Percentiles rank a stretch among this genome's conserved stretches.
phyloP scores from a whole-genome alignment of 1,284 basidiomycete species.

The Paramarasmius palmivorus region DNA sequence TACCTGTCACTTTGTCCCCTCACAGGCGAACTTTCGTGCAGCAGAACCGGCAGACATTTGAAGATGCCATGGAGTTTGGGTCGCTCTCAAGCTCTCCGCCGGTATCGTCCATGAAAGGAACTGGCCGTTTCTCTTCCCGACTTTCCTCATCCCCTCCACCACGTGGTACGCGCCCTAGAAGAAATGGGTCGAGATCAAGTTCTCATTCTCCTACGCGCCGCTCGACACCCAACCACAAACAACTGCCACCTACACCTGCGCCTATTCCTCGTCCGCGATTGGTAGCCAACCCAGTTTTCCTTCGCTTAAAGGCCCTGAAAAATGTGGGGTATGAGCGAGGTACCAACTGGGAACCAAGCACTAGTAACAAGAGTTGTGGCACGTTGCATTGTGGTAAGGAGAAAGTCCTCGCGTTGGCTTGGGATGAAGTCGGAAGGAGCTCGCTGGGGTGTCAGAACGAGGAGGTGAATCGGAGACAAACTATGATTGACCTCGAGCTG shows the following conservation, averaged over 20 bases:
- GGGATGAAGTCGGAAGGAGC: constrained; percentile 58
- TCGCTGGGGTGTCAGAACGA: constrained; percentile 33
- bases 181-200: not conserved
- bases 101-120: not conserved
- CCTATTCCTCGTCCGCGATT: constrained; percentile 41
- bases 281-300: constrained; percentile 58
- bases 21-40: constrained; percentile 27
- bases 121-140: constrained; percentile 1
- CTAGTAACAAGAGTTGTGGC: constrained; percentile 38
- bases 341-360: constrained; percentile 39
- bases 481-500: not conserved
- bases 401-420: constrained; percentile 54
- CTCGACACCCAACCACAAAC: constrained; percentile 1
- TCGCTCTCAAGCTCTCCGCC: not conserved
- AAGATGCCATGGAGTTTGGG: constrained; percentile 2
- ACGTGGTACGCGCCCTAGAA: not conserved
- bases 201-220: constrained; percentile 1
- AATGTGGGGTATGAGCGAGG: constrained; percentile 45
- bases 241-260: constrained; percentile 26
- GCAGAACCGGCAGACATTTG: not conserved
- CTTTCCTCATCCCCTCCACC: constrained; percentile 1
- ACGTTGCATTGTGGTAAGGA: constrained; percentile 54
- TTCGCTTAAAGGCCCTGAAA: constrained; percentile 57
- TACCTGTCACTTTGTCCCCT: constrained; percentile 32
- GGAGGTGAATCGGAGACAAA: not conserved